Percentiles rank a stretch among this genome's conserved stretches.
Conservation (phyloP, 2,329 filamentous ascomycete genomes). For the Colletotrichum truncatum region DNA sequence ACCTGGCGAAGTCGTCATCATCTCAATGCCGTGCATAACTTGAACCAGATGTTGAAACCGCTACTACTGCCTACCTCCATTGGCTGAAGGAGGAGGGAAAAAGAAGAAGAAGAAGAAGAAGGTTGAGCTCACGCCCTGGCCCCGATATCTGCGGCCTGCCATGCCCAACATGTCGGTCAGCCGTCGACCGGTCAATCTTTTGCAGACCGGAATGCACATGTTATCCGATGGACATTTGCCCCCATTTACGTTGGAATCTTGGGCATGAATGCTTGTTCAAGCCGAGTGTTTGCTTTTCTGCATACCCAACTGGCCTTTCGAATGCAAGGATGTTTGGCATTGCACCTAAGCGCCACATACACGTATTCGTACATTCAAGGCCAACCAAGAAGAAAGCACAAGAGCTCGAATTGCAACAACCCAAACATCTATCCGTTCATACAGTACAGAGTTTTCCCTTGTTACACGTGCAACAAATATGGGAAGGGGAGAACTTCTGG, state of each 20-base stretch:
- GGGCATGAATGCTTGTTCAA: neutral
- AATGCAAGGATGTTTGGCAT: neutral
- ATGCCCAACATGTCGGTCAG: neutral
- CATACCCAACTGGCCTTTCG: neutral
- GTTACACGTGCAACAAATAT: neutral
- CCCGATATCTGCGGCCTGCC: neutral
- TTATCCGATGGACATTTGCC: neutral
- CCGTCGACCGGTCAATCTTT: constrained; percentile 3
- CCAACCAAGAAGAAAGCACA: constrained; percentile 15
- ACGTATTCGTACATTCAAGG: neutral
- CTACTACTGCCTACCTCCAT: neutral
- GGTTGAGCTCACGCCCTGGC: neutral
- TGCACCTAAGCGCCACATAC: neutral
- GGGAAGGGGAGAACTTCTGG: neutral
- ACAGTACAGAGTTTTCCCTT: neutral
- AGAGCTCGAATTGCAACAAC: too few relatives aligned
- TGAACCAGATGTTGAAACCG: neutral
- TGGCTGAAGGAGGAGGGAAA: too few relatives aligned
- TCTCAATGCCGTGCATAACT: neutral
- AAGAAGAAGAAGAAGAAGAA: too few relatives aligned
- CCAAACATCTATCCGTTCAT: neutral
- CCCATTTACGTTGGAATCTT: neutral
- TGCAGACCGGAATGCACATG: constrained; percentile 4
- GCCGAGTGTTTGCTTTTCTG: constrained; percentile 11
- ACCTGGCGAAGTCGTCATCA: neutral